Evolutionary conservation across 75 land plant genomes (phyloP).

Genomic region (Azolla pinnata): DNA sequence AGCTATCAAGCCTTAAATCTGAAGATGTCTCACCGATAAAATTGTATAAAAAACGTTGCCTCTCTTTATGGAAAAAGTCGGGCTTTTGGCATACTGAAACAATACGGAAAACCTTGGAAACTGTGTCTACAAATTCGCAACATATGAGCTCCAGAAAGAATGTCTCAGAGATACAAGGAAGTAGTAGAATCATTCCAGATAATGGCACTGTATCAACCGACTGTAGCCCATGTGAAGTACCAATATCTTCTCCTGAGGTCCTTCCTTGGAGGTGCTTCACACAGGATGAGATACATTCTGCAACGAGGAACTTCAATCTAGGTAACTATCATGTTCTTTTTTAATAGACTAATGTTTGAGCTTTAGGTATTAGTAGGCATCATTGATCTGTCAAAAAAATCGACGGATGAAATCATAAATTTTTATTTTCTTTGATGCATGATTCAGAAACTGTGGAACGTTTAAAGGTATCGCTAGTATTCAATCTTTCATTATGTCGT

Average conservation of each 20-base stretch:
- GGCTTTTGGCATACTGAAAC: background rate
- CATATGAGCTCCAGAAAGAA: background rate
- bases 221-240: background rate
- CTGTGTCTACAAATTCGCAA: background rate
- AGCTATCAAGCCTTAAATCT: no score
- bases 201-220: background rate
- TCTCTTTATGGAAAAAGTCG: constrained; percentile 1
- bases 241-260: background rate
- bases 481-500: no score
- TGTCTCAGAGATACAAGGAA: background rate
- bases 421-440: background rate
- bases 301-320: constrained; percentile 6
- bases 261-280: constrained; percentile 11
- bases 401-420: background rate
- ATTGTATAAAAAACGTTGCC: background rate
- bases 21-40: no score
- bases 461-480: no score
- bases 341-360: background rate
- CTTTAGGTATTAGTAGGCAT: background rate
- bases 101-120: background rate
- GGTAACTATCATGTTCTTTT: background rate
- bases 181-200: background rate
- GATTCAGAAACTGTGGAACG: no score
- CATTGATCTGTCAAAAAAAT: background rate
- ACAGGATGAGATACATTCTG: background rate